Evolutionary conservation across 2,329 filamentous ascomycete species (phyloP), one percentile per base, ranked within the genome.

Genomic region (Torrubiellomyces zombiae): DNA sequence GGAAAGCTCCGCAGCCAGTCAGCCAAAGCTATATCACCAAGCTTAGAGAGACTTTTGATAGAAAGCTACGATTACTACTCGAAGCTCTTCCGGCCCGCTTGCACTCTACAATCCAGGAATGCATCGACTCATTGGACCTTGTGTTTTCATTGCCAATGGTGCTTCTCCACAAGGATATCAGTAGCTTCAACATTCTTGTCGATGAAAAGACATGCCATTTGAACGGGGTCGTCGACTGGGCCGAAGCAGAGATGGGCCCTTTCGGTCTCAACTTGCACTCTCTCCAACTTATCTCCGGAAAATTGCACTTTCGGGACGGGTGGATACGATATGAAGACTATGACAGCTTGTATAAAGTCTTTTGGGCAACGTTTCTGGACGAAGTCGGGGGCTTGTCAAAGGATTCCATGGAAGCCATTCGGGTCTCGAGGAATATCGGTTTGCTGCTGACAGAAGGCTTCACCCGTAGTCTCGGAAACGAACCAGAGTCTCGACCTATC

Each of bases 151-250:
- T 55, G 8, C 50, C 48, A 16, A 51, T 50, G 41, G 50, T 54
- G 5, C 43, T 57, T 11, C 39, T 52, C 3, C 48, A 56, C 28
- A 33, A 36, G 29, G 49, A 56, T 26, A 51, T 58, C 33, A 35
- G 45, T 13, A 17, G 26, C 15, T 48, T 36, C 38, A 58, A 58
- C 29, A 48, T 56, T 20, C 42, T 56, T 7, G 51, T 58, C 5
- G 40, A 56, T 20, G 37, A 48, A 15, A 25, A 9, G 21, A 36
- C 48, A 16, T 54, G 42, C 35, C 44, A 48, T 34, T 30, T 58
- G 4, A 37, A 38, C 16, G 51, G 53, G 3, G 50, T 57, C 6
- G 39, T 58, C 27, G 51, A 56, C 38, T 59, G 48, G 51, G 46
- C 52, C 1, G 48, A 57, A 34, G 46, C 51, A 3, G 39, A 45